Base-by-base conservation (phyloP, 2,329 filamentous ascomycete species). In the Penicillium fuscoglaucum region DNA sequence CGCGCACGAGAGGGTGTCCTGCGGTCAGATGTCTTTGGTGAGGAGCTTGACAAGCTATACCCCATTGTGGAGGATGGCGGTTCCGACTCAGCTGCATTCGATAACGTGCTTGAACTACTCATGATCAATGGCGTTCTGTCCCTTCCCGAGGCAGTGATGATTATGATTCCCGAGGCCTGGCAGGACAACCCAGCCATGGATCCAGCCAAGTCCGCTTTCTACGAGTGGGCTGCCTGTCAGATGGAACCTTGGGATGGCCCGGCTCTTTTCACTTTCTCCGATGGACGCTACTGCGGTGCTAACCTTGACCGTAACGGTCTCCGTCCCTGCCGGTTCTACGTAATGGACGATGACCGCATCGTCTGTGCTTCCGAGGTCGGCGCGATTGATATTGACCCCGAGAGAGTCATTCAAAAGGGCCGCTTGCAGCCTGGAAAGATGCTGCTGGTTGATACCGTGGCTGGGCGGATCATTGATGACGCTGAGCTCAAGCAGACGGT, bases 161-260 rank as follows among this genome's bases (percentile, higher is more conserved):
- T 98, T 69, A 96, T 98, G 93, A 91, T 98, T 50, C 93, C 93
- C 24, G 93, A 98, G 79, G 93, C 93, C 60, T 98, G 93, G 93
- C 92, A 98, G 78, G 93, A 93, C 61, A 97, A 97, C 76, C 82
- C 87, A 39, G 82, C 87, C 60, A 96, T 98, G 89, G 93, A 97
- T 70, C 91, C 92, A 57, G 90, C 91, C 71, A 98, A 98, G 80
- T 90, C 93, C 59, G 93, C 93, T 52, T 98, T 97, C 79, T 98
- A 98, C 79, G 93, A 98, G 76, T 98, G 93, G 92, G 93, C 93
- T 70, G 93, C 92, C 66, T 98, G 93, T 77, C 90, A 96, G 82
- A 98, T 98, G 93, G 93, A 98, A 81, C 93, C 93, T 17, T 98
- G 93, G 93, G 93, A 98, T 77, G 93, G 93, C 19, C 93, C 93